A percentile compares a stretch with the other conserved stretches of the same genome.
phyloP scores from a whole-genome alignment of 352 stramenopile species.

The Peronosclerospora sorghi region DNA sequence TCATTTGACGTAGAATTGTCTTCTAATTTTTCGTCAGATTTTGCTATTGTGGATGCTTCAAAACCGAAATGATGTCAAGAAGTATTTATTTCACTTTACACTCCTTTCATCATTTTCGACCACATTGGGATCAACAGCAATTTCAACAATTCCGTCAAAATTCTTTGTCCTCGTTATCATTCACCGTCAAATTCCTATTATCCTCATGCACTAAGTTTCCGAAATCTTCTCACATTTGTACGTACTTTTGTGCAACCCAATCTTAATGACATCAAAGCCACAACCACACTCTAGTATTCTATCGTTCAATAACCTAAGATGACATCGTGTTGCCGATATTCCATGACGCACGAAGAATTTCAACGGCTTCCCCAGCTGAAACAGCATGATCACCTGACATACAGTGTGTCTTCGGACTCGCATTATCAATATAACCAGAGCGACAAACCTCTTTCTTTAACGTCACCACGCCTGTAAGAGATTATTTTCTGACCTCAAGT shows the following conservation, averaged over 20 bases:
- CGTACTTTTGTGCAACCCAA: slow-evolving; percentile 75
- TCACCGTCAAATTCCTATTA: slow-evolving; percentile 13
- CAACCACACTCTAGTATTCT: slow-evolving; percentile 75
- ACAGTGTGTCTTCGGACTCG: slow-evolving; percentile 10
- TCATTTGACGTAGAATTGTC: too few species aligned
- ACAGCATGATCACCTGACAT: neutral
- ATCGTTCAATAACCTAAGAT: slow-evolving; percentile 38
- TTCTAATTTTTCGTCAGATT: too few species aligned
- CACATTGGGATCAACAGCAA: slow-evolving; percentile 14
- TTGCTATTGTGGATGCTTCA: too few species aligned
- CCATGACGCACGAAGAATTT: slow-evolving; percentile 65
- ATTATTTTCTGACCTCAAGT: too few species aligned
- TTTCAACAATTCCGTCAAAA: slow-evolving; percentile 4
- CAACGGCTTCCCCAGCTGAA: slow-evolving; percentile 8
- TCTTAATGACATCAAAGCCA: slow-evolving; percentile 72
- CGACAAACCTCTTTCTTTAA: neutral
- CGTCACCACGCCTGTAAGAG: neutral
- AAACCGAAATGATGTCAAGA: too few species aligned
- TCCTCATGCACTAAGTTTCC: slow-evolving; percentile 17
- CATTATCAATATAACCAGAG: slow-evolving; percentile 7
- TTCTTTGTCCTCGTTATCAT: slow-evolving; percentile 18
- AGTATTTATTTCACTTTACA: too few species aligned
- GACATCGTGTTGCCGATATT: slow-evolving; percentile 82
- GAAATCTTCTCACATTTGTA: slow-evolving; percentile 51
- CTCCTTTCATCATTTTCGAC: too few species aligned